Conservation (phyloP, 2,329 filamentous ascomycete genomes). For the Microsporum ferrugineum region DNA sequence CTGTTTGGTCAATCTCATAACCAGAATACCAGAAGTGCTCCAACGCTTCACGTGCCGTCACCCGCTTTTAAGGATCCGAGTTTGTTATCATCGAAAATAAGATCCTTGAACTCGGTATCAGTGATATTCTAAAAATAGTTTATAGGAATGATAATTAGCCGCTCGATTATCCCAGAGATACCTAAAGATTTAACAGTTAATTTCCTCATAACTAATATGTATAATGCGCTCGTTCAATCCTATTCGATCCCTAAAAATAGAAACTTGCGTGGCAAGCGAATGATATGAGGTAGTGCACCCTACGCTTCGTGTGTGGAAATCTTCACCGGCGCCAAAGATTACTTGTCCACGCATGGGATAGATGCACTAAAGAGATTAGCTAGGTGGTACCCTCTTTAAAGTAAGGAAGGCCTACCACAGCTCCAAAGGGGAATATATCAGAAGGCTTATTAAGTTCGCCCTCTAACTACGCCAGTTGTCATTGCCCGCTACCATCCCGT, state of each 20-base stretch:
- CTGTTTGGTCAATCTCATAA: conserved; percentile 16
- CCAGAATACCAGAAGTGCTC: conserved; percentile 10
- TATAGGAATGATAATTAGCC: conserved; percentile 23
- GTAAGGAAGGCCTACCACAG: conserved; percentile 17
- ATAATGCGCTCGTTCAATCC: conserved; percentile 30
- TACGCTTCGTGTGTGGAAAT: conserved; percentile 26
- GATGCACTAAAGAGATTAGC: conserved; percentile 29
- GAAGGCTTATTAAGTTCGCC: conserved; percentile 21
- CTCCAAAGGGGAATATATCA: conserved; percentile 27
- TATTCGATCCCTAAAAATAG: conserved; percentile 36
- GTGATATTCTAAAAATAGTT: conserved; percentile 22
- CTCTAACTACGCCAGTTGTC: conserved; percentile 25
- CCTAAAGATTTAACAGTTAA: conserved; percentile 21
- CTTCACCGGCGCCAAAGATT: conserved; percentile 30
- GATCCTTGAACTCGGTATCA: conserved; percentile 21
- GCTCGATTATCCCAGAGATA: conserved; percentile 26
- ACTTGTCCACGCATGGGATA: conserved; percentile 35
- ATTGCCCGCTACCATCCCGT: conserved; percentile 22
- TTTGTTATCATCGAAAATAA: conserved; percentile 14
- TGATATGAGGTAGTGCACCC: conserved; percentile 23
- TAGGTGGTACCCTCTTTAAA: background rate
- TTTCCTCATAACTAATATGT: conserved; percentile 25
- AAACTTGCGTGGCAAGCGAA: conserved; percentile 38
- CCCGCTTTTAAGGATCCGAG: conserved; percentile 7
- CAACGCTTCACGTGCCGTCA: conserved; percentile 6